Percentiles rank a stretch among this genome's conserved stretches.
These are phyloP conservation scores for Pseudisothecium myosuroides DNA, from an alignment of 225 moss, liverwort and hornwort genomes.

Conservation along the genomic window DNA sequence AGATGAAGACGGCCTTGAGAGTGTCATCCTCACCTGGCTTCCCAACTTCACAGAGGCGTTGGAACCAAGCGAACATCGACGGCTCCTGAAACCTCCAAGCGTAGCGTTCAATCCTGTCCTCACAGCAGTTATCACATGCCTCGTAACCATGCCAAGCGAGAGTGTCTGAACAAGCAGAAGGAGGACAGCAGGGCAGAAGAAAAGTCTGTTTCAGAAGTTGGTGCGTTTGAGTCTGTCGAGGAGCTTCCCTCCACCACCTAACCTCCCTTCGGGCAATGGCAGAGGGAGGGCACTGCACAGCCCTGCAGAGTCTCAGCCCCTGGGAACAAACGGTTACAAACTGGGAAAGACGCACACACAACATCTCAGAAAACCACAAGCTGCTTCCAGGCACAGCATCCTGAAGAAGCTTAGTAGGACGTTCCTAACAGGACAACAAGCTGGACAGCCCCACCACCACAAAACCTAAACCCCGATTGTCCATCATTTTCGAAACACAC, in stretches of 20 bases:
- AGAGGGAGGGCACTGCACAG: slow-evolving; percentile 28
- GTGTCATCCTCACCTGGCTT: slow-evolving; percentile 21
- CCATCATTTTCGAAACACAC: neutral
- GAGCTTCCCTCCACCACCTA: slow-evolving; percentile 33
- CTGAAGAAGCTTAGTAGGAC: neutral
- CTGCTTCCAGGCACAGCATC: slow-evolving; percentile 7
- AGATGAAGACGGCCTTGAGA: neutral
- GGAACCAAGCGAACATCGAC: slow-evolving; percentile 14
- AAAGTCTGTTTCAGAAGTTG: slow-evolving; percentile 15
- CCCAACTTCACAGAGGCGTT: slow-evolving; percentile 16
- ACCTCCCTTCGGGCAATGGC: slow-evolving; percentile 22
- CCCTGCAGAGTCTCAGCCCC: slow-evolving; percentile 19
- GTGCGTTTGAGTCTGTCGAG: slow-evolving; percentile 20
- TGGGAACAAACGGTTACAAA: slow-evolving; percentile 28
- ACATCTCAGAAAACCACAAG: slow-evolving; percentile 20
- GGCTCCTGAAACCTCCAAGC: slow-evolving; percentile 14
- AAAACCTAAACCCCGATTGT: neutral
- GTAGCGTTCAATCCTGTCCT: slow-evolving; percentile 27
- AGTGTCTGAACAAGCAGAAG: slow-evolving; percentile 11
- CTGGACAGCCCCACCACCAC: neutral
- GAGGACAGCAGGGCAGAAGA: slow-evolving; percentile 17
- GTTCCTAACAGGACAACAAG: neutral
- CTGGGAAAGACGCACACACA: slow-evolving; percentile 35
- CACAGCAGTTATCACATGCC: slow-evolving; percentile 32
- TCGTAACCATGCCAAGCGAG: slow-evolving; percentile 30